Evolutionary conservation across 1,284 basidiomycete genomes (phyloP).

Genomic region (Sporisorium iseilematis-ciliati): DNA sequence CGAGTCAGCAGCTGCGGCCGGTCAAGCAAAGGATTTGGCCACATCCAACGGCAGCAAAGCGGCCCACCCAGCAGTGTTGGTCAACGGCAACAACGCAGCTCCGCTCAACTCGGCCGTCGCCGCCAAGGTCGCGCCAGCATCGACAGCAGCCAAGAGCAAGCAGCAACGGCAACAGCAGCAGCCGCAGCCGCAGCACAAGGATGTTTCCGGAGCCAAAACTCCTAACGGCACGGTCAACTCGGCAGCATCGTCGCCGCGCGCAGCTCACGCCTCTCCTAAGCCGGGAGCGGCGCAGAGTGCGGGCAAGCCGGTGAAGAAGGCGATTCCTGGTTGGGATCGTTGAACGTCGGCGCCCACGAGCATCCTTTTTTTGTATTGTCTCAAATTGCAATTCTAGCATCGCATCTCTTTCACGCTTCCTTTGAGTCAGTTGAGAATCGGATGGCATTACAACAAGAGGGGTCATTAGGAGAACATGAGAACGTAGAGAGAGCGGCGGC

Average conservation of each 20-base stretch:
- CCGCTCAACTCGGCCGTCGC: slow-evolving; percentile 4
- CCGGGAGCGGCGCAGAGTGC: slow-evolving; percentile 6
- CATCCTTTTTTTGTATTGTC: not conserved
- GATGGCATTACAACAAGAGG: slow-evolving; percentile 4
- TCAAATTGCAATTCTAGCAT: slow-evolving; percentile 32
- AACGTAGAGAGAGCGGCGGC: not conserved
- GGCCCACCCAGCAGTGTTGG: not conserved
- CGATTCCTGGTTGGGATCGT: slow-evolving; percentile 41
- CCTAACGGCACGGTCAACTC: slow-evolving; percentile 17
- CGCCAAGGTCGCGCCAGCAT: slow-evolving; percentile 7
- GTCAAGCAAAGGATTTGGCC: not conserved
- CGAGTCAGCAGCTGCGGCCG: slow-evolving; percentile 3
- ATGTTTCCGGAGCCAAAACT: slow-evolving; percentile 12
- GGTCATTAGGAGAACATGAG: not conserved
- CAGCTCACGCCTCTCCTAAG: slow-evolving; percentile 26
- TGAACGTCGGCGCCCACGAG: slow-evolving; percentile 1
- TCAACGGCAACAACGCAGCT: slow-evolving; percentile 20
- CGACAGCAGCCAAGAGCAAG: slow-evolving; percentile 18
- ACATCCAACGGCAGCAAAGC: slow-evolving; percentile 1
- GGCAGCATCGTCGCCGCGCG: slow-evolving; percentile 27
- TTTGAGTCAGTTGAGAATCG: not conserved
- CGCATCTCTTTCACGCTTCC: slow-evolving; percentile 4
- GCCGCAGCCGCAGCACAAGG: slow-evolving; percentile 20
- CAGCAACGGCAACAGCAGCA: slow-evolving; percentile 10
- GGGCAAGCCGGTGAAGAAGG: slow-evolving; percentile 14